Evolutionary conservation across 176 grass and related monocot genomes (phyloP).

Genomic region (Otatea glauca): DNA sequence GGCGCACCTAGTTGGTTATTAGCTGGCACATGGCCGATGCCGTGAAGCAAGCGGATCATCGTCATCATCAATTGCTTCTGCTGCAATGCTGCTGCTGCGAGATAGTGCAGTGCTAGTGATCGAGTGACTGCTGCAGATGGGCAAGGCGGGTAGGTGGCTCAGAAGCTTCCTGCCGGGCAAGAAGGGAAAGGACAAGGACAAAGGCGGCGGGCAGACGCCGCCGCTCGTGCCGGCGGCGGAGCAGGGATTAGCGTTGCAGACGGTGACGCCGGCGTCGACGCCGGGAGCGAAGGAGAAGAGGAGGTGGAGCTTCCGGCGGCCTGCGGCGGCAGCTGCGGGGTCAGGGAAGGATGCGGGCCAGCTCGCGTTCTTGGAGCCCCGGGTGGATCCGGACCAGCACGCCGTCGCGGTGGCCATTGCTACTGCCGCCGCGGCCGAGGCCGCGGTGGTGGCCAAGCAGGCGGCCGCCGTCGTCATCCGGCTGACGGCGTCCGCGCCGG

Average conservation of each 20-base stretch:
- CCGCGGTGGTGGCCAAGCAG: constrained; percentile 48
- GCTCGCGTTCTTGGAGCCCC: constrained; percentile 47
- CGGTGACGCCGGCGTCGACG: constrained; percentile 42
- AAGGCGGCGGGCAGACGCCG: neutral
- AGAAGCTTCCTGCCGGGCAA: constrained; percentile 64
- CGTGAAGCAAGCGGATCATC: constrained; percentile 15
- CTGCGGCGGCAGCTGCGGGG: constrained; percentile 19
- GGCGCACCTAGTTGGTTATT: neutral
- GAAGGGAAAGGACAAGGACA: constrained; percentile 50
- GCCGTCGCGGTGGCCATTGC: constrained; percentile 67
- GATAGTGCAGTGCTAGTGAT: neutral
- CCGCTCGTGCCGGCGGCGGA: neutral
- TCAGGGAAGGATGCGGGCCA: constrained; percentile 44
- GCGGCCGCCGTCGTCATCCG: constrained; percentile 59
- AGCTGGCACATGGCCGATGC: constrained; percentile 34
- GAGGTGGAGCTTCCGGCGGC: constrained; percentile 84
- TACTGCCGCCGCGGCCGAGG: constrained; percentile 57
- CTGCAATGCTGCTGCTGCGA: constrained; percentile 4
- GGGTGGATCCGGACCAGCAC: constrained; percentile 54
- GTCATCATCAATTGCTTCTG: neutral
- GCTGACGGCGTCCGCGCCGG: constrained; percentile 44
- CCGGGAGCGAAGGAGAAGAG: constrained; percentile 64
- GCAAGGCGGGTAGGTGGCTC: constrained; percentile 79
- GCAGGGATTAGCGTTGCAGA: neutral
- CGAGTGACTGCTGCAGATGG: constrained; percentile 44